Evolutionary conservation across 345 rosid species (phyloP).

Genomic region (Eucalyptus leucophloia): DNA sequence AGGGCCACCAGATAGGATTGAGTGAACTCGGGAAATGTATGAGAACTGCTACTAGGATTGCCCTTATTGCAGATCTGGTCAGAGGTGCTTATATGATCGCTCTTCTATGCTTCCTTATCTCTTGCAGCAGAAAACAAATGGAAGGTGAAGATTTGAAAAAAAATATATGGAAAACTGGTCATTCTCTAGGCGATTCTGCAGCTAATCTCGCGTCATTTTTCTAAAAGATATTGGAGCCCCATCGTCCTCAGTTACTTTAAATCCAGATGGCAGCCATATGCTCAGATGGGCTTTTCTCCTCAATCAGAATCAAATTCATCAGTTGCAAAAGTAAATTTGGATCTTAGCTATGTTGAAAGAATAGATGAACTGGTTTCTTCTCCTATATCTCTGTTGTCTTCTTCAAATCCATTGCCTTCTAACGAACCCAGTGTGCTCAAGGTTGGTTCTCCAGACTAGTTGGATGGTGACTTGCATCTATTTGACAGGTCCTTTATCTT

Average conservation of each 20-base stretch:
- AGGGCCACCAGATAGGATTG: conserved; percentile 12
- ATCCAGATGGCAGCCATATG: conserved; percentile 10
- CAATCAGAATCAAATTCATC: conserved; percentile 16
- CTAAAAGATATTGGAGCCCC: conserved; percentile 15
- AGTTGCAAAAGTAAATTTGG: conserved; percentile 10
- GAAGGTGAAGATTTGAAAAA: conserved; percentile 8
- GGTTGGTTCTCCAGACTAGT: conserved; percentile 45
- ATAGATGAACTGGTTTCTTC: conserved; percentile 37
- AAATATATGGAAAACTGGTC: conserved; percentile 9
- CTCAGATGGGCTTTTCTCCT: neutral
- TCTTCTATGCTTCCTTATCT: conserved; percentile 23
- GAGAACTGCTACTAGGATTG: conserved; percentile 33
- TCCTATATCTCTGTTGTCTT: conserved; percentile 30
- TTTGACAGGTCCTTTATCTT: conserved; percentile 49
- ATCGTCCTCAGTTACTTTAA: neutral
- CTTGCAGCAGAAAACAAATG: conserved; percentile 7
- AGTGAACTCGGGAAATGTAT: conserved; percentile 6
- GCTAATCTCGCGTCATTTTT: conserved; percentile 15
- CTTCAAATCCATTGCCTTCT: conserved; percentile 46
- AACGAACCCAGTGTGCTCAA: conserved; percentile 8
- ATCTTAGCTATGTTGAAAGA: conserved; percentile 5
- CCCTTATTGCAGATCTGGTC: conserved; percentile 47
- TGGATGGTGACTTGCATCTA: conserved; percentile 64
- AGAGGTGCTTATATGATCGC: conserved; percentile 26
- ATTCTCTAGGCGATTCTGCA: conserved; percentile 16